Conservation (phyloP, 495 filamentous ascomycete genomes). For the Wilcoxina mikolae region DNA sequence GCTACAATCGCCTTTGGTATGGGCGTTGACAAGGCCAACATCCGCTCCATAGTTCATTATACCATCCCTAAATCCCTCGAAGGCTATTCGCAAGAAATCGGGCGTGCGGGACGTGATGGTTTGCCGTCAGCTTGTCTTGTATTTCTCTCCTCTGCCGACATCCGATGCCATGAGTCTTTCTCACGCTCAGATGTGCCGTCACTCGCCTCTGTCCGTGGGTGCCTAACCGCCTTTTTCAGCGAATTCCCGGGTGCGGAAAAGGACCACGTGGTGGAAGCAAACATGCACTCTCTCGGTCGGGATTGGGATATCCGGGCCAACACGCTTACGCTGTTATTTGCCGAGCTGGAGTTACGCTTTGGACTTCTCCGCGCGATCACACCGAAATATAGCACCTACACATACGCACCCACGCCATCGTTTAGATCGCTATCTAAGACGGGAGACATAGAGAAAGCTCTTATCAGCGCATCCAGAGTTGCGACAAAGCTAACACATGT, state of each 20-base stretch:
- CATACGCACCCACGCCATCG: conserved; percentile 29
- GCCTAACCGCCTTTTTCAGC: conserved; percentile 37
- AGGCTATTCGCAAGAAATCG: conserved; percentile 95
- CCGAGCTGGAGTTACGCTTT: conserved; percentile 42
- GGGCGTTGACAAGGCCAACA: conserved; percentile 95
- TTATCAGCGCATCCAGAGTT: conserved; percentile 28
- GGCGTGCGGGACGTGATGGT: conserved; percentile 88
- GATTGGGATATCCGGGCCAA: conserved; percentile 37
- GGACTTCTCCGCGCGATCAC: conserved; percentile 40
- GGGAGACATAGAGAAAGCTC: conserved; percentile 26
- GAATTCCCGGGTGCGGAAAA: conserved; percentile 18
- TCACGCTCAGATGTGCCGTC: conserved; percentile 43
- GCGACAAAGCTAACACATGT: conserved; percentile 31
- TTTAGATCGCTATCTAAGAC: conserved; percentile 23
- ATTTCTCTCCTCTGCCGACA: conserved; percentile 39
- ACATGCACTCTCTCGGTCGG: conserved; percentile 31
- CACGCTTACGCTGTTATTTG: conserved; percentile 35
- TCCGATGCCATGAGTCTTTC: conserved; percentile 40
- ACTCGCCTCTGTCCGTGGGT: conserved; percentile 30
- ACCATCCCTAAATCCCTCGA: conserved; percentile 88
- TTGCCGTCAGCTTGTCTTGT: conserved; percentile 45
- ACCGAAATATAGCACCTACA: conserved; percentile 40
- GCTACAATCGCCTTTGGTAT: conserved; percentile 99
- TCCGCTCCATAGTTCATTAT: conserved; percentile 89
- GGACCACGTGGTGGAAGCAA: conserved; percentile 36